A percentile compares a stretch with the other conserved stretches of the same genome.
phyloP scores from a whole-genome alignment of 169 alveolate genomes.

The Eimeria zaria region DNA sequence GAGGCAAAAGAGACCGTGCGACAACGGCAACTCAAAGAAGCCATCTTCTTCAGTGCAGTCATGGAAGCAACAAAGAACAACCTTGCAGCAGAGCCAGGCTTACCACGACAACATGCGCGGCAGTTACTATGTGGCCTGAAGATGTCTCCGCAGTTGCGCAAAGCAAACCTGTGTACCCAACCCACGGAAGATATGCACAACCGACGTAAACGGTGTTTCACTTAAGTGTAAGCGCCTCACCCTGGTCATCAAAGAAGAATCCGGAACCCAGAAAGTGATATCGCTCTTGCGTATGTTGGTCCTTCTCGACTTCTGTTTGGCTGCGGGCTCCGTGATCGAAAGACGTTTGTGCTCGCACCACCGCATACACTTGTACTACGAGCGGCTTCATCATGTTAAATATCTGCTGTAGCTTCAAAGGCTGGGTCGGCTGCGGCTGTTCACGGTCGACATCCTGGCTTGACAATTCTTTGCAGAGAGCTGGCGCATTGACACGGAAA shows the following conservation, averaged over 20 bases:
- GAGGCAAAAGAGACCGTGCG: not conserved
- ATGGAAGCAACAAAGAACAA: not conserved
- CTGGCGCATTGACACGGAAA: conserved; percentile 5
- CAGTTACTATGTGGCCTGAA: conserved; percentile 59
- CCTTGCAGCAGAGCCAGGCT: conserved; percentile 8
- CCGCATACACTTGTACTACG: conserved; percentile 51
- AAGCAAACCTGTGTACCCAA: not conserved
- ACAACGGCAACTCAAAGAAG: not conserved
- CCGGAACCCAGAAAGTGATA: conserved; percentile 49
- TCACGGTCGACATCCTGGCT: conserved; percentile 7
- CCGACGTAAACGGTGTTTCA: not conserved
- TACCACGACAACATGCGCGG: conserved; percentile 60
- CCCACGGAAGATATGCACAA: not conserved
- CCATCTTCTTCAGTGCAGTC: not conserved
- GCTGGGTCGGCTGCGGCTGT: conserved; percentile 1
- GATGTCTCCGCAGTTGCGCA: not conserved
- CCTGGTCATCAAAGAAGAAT: conserved; percentile 38
- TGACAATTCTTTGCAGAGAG: conserved; percentile 10
- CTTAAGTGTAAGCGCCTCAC: not conserved
- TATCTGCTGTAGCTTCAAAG: conserved; percentile 1
- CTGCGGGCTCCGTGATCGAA: not conserved
- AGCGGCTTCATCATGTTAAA: conserved; percentile 18
- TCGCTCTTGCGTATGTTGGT: not conserved
- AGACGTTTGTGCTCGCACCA: not conserved
- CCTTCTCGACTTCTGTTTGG: not conserved